phyloP scores from a whole-genome alignment of 805 yeast species.

The Candida adriatica region DNA sequence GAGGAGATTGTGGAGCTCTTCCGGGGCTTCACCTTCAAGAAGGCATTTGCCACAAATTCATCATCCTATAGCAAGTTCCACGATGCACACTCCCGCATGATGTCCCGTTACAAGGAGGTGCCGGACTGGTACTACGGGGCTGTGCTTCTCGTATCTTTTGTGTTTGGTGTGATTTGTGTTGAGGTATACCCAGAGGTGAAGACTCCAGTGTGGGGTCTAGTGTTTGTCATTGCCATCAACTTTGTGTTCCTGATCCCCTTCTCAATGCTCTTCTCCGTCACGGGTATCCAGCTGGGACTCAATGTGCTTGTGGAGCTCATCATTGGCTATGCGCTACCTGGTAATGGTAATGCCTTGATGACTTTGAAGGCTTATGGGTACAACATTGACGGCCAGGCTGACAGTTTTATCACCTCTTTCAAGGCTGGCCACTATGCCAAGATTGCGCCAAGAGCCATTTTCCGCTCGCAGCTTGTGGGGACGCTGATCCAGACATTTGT shows the following conservation, averaged over 20 bases:
- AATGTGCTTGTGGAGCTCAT: constrained; percentile 51
- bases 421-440: constrained; percentile 43
- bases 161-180: constrained; percentile 39
- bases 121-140: constrained; percentile 43
- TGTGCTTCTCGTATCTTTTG: constrained; percentile 36
- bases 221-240: constrained; percentile 45
- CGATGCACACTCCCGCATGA: constrained; percentile 35
- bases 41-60: background rate
- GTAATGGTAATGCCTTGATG: constrained; percentile 48
- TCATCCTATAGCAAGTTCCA: constrained; percentile 5
- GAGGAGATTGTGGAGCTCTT: constrained; percentile 4
- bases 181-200: constrained; percentile 36
- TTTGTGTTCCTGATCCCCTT: constrained; percentile 45
- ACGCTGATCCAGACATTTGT: constrained; percentile 25
- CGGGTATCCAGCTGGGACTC: constrained; percentile 41
- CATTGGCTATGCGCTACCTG: constrained; percentile 43
- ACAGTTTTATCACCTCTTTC: constrained; percentile 45
- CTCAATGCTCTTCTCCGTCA: constrained; percentile 39
- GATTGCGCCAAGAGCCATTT: constrained; percentile 52
- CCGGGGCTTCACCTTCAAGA: constrained; percentile 4
- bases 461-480: constrained; percentile 37
- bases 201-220: constrained; percentile 56
- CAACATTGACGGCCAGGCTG: constrained; percentile 59
- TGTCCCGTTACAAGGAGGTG: constrained; percentile 51
- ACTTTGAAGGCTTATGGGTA: constrained; percentile 46